Conservation (phyloP, 768 basidiomycete species). For the Hericium coralloides region DNA sequence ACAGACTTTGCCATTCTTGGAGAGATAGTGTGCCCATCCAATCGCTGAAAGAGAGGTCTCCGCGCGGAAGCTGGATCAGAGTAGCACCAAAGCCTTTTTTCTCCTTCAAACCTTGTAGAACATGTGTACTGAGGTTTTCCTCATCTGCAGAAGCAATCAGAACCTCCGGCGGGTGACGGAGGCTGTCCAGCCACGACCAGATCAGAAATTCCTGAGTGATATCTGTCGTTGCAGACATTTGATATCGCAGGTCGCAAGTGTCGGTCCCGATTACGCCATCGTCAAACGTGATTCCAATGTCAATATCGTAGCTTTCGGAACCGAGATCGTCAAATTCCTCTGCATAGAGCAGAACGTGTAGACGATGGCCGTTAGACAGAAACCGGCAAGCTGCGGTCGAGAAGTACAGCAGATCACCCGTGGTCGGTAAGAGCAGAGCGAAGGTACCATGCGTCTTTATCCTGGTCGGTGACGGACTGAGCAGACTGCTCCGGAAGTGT, state of each 20-base stretch:
- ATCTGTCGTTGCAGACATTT: neutral
- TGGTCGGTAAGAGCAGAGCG: slow-evolving; percentile 6
- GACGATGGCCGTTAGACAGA: slow-evolving; percentile 2
- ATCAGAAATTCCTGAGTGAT: neutral
- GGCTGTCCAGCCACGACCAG: slow-evolving; percentile 12
- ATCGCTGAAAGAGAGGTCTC: slow-evolving; percentile 40
- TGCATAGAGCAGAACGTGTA: slow-evolving; percentile 10
- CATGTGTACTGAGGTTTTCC: slow-evolving; percentile 1
- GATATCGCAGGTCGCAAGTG: slow-evolving; percentile 3
- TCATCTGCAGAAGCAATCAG: slow-evolving; percentile 5
- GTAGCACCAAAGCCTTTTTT: slow-evolving; percentile 15
- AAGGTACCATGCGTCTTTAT: neutral
- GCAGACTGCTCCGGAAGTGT: neutral
- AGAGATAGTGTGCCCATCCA: slow-evolving; percentile 59
- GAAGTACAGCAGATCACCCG: slow-evolving; percentile 9
- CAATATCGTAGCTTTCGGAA: neutral
- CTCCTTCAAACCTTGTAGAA: neutral
- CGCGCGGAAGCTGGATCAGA: slow-evolving; percentile 35
- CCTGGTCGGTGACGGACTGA: neutral
- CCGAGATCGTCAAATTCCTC: neutral
- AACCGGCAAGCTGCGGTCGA: slow-evolving; percentile 10
- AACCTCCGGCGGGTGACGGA: slow-evolving; percentile 15
- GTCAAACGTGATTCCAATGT: neutral
- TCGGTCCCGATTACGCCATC: slow-evolving; percentile 5
- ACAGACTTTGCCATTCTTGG: slow-evolving; percentile 50